Percentiles rank a stretch among this genome's conserved stretches.
Conservation (phyloP, 2,329 filamentous ascomycete genomes). For the Hypoxylon sp. region DNA sequence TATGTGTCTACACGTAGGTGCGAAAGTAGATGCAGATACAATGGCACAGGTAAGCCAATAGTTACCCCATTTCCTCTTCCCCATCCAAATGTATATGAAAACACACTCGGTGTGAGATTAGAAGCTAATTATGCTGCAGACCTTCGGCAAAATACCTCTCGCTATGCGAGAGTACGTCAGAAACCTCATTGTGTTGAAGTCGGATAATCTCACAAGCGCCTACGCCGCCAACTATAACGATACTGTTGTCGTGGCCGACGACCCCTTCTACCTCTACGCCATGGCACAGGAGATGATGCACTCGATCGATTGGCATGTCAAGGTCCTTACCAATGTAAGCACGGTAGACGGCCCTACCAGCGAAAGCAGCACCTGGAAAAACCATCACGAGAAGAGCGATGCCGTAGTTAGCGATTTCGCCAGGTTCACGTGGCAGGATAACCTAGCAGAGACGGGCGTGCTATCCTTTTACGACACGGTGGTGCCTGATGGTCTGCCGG, state of each 20-base stretch:
- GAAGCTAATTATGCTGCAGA: background rate
- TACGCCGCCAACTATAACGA: background rate
- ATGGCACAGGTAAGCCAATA: background rate
- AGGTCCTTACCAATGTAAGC: background rate
- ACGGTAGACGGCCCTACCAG: background rate
- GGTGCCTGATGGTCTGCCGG: background rate
- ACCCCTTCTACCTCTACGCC: background rate
- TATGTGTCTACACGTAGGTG: background rate
- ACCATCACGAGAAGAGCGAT: background rate
- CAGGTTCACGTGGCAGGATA: background rate
- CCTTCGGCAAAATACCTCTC: background rate
- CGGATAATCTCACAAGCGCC: background rate
- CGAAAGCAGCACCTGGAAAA: background rate
- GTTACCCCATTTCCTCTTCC: background rate
- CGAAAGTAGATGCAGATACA: background rate
- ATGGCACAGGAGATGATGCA: constrained; percentile 2
- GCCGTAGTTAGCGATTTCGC: background rate
- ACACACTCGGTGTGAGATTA: background rate
- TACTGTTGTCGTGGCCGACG: background rate
- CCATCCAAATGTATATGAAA: background rate
- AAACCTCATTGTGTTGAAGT: background rate
- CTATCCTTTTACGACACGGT: background rate
- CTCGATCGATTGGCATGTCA: background rate
- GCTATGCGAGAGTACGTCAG: background rate
- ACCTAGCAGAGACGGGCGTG: constrained; percentile 1